Evolutionary conservation across 108 stramenopile species (phyloP), one percentile per base, ranked within the genome.

Genomic region (Cylindrotheca closterium): DNA sequence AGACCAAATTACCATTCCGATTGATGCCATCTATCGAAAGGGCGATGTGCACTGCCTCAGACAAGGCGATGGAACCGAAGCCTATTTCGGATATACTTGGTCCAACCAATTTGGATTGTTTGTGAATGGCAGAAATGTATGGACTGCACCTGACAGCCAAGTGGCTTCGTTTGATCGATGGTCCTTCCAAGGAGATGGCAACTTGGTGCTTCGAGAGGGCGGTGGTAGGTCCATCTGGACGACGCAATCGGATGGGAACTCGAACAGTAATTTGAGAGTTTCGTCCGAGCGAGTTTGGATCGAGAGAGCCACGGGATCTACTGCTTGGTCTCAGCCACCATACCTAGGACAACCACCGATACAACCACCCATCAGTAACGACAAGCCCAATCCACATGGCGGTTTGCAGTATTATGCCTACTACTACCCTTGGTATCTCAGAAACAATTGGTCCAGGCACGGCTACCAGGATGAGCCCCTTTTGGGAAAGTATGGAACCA

Each of bases 361-460:
- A 17, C 45, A 46, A 46, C 51, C 23, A n/a, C 51, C 21, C n/a
- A 19, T n/a, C 51, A n/a, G 19, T 7, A 51, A 8, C n/a, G 23
- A 51, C 51, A 7, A 51, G 4, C n/a, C 51, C 12, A 7, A 19
- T 23, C 21, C 51, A 19, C 12, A 51, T 51, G 21, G 51, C 51
- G 25, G 17, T 27, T 17, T 55, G 10, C 37, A 42, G 55, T 58
- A 37, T 37, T 33, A 63, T 31, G 64, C 71, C 26, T 72, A 65
- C 55, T 72, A 72, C 25, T 72, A 72, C 33, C 63, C 63, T 18
- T 72, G 71, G 71, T 72, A 72, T 32, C 23, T 51, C 17, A 24
- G 29, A 12, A 64, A 47, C 25, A 62, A 58, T 51, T 72, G 71
- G 71, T 57, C 55, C 26, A 28, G 51, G 3, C 64, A 72, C 34